phyloP scores from a whole-genome alignment of 1,284 basidiomycete species.

The Cutaneotrichosporon cutaneum region DNA sequence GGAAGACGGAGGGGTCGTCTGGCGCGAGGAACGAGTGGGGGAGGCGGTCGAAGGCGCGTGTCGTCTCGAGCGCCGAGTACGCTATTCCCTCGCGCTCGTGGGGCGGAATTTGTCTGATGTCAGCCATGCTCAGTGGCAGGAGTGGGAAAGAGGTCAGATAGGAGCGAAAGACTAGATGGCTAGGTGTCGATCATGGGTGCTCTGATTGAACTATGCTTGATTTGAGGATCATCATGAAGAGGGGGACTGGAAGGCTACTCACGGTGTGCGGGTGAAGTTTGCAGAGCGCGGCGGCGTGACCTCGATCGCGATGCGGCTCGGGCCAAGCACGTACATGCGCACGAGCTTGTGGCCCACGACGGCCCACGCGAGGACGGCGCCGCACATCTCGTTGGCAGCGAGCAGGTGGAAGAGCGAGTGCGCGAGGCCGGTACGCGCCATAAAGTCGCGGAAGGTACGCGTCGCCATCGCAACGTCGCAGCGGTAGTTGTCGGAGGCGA shows the following conservation, averaged over 20 bases:
- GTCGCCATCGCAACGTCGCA: not conserved
- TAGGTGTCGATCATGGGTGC: slow-evolving; percentile 63
- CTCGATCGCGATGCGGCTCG: slow-evolving; percentile 9
- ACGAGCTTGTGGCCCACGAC: not conserved
- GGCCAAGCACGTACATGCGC: slow-evolving; percentile 11
- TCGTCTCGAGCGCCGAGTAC: not conserved
- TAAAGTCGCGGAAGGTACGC: slow-evolving; percentile 5
- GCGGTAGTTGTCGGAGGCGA: not conserved
- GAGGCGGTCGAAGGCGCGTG: not conserved
- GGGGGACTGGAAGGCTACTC: not conserved
- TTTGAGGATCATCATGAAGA: slow-evolving; percentile 16
- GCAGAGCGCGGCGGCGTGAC: not conserved
- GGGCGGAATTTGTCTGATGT: not conserved
- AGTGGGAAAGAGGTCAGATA: slow-evolving; percentile 2
- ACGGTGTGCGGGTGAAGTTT: not conserved
- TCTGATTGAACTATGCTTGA: slow-evolving; percentile 93
- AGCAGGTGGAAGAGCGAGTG: slow-evolving; percentile 9
- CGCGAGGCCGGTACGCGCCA: slow-evolving; percentile 8
- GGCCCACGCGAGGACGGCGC: slow-evolving; percentile 5
- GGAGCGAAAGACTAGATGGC: slow-evolving; percentile 47
- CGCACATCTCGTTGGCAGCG: slow-evolving; percentile 10
- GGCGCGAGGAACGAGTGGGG: not conserved
- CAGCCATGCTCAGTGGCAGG: not conserved
- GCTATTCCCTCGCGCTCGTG: not conserved
- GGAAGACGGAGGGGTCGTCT: slow-evolving; percentile 1